A percentile compares a stretch with the other conserved stretches of the same genome.
These are phyloP conservation scores for Fusarium sp. DNA, from an alignment of 2,329 filamentous ascomycete species.

Conservation along the genomic window DNA sequence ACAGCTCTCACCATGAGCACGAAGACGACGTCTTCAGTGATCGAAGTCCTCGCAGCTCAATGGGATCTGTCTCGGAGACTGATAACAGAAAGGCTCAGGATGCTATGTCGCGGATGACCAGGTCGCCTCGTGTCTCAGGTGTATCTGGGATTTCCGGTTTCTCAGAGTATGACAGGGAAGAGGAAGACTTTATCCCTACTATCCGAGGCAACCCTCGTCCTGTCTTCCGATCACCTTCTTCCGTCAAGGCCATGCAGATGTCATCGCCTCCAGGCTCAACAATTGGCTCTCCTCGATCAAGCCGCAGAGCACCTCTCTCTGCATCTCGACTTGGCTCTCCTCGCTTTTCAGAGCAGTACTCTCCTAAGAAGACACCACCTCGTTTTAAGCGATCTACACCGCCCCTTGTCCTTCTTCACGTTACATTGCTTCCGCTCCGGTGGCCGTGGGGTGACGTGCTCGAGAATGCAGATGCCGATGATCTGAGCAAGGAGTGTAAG, in stretches of 20 bases:
- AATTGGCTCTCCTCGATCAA: constrained; percentile 64
- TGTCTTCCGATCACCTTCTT: constrained; percentile 74
- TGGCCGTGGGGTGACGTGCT: constrained; percentile 70
- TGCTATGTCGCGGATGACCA: constrained; percentile 42
- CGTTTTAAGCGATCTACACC: constrained; percentile 66
- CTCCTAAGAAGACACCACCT: constrained; percentile 66
- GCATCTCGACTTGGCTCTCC: constrained; percentile 68
- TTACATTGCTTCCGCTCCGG: constrained; percentile 76
- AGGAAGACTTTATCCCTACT: constrained; percentile 62
- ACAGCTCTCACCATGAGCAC: constrained; percentile 60
- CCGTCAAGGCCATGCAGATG: constrained; percentile 77
- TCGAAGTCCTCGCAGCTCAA: constrained; percentile 64
- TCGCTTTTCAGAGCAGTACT: constrained; percentile 60
- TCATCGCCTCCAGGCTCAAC: constrained; percentile 69
- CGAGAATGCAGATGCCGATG: constrained; percentile 51
- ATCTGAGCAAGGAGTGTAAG: constrained; percentile 58
- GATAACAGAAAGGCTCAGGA: constrained; percentile 49
- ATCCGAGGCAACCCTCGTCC: constrained; percentile 68
- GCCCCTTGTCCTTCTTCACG: constrained; percentile 80
- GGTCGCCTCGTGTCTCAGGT: constrained; percentile 59
- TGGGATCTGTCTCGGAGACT: constrained; percentile 59
- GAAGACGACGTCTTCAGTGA: constrained; percentile 69
- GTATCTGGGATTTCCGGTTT: constrained; percentile 64
- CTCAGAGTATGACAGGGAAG: constrained; percentile 57
- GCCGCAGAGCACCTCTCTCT: constrained; percentile 58